phyloP scores from a whole-genome alignment of 83 land plant genomes.

The Picea mariana region DNA sequence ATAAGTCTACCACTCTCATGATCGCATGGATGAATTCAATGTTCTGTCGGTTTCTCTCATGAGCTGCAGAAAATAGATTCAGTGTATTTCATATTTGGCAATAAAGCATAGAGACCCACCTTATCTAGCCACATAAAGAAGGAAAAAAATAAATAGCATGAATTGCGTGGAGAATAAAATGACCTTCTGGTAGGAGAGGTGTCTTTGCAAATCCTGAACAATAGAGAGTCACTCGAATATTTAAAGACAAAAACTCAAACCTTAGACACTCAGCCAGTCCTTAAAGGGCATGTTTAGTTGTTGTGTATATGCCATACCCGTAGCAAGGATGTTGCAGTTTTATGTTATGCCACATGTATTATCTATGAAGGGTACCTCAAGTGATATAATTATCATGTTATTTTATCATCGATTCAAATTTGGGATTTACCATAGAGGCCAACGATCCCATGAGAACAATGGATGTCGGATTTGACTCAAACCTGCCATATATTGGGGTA shows the following conservation, averaged over 20 bases:
- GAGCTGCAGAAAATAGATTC: neutral
- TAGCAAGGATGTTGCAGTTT: neutral
- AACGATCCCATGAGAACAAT: neutral
- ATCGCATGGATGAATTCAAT: neutral
- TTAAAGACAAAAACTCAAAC: constrained; percentile 7
- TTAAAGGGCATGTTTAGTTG: neutral
- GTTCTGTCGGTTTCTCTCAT: neutral
- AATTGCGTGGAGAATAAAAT: neutral
- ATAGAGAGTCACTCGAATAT: constrained; percentile 7
- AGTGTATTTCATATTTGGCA: neutral
- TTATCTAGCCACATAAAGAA: neutral
- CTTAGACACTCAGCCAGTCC: constrained; percentile 1
- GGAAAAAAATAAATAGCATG: neutral
- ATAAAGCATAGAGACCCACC: neutral
- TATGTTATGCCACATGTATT: neutral
- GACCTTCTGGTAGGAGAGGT: neutral
- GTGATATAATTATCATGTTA: no score
- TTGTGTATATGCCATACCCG: constrained; percentile 8
- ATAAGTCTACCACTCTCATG: neutral
- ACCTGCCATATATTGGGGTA: no score
- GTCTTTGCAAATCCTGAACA: neutral
- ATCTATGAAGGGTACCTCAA: neutral
- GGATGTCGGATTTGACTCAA: neutral
- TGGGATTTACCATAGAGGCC: neutral
- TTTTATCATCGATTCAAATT: no score